Conservation (phyloP, 2,329 filamentous ascomycete species). For the Penicillium aurantiogriseum region DNA sequence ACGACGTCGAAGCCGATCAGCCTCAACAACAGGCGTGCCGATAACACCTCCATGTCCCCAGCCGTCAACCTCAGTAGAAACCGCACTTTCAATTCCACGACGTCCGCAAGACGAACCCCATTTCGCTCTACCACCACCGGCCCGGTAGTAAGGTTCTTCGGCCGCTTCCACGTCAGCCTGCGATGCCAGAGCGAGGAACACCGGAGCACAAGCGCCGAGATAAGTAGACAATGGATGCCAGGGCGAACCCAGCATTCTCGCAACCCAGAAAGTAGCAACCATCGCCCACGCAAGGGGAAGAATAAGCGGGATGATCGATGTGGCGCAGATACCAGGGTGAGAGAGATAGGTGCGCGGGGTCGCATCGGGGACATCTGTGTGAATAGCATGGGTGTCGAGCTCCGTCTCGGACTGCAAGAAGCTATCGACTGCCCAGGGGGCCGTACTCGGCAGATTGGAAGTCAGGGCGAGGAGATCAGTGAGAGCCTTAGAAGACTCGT, state of each 20-base stretch:
- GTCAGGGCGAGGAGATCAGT: conserved; percentile 82
- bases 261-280: conserved; percentile 65
- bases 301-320: conserved; percentile 73
- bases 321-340: conserved; percentile 85
- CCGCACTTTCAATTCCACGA: conserved; percentile 59
- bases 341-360: conserved; percentile 67
- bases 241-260: conserved; percentile 75
- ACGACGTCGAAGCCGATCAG: conserved; percentile 55
- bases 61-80: conserved; percentile 78
- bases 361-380: conserved; percentile 33
- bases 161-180: conserved; percentile 45
- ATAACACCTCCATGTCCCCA: conserved; percentile 68
- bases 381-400: conserved; percentile 8
- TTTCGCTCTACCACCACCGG: conserved; percentile 64
- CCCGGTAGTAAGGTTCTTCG: conserved; percentile 52
- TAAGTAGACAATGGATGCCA: conserved; percentile 84
- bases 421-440: conserved; percentile 51
- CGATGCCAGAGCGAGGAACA: conserved; percentile 72
- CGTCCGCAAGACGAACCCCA: conserved; percentile 76
- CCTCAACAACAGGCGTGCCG: conserved; percentile 51
- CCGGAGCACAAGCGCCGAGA: conserved; percentile 70
- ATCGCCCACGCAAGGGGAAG: conserved; percentile 69
- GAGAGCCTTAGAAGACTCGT: conserved; percentile 84
- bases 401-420: conserved; percentile 47
- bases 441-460: conserved; percentile 62